Percentiles rank a stretch among this genome's conserved stretches.
Evolutionary conservation across 495 filamentous ascomycete species (phyloP).

Genomic region (Astrothelium macrocarpum): DNA sequence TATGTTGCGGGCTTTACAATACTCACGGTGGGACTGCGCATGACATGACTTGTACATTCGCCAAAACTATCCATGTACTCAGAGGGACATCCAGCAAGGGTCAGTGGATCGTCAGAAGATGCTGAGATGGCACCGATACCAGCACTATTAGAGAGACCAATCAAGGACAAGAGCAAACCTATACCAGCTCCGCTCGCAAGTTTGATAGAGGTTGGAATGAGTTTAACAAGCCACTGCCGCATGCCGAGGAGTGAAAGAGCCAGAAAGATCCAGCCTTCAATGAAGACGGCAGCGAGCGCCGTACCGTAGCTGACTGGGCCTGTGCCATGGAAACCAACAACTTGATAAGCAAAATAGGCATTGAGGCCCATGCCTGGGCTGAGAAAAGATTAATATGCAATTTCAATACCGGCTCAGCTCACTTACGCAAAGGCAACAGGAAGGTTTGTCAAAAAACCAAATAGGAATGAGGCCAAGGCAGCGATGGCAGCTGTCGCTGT

Average conservation of each 20-base stretch:
- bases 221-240: slow-evolving; percentile 72
- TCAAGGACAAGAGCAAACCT: slow-evolving; percentile 69
- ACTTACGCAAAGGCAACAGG: slow-evolving; percentile 57
- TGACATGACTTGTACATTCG: slow-evolving; percentile 49
- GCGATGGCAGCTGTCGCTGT: slow-evolving; percentile 74
- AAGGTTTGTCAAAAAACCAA: slow-evolving; percentile 65
- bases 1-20: not conserved
- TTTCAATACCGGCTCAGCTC: not conserved
- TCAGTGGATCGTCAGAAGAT: slow-evolving; percentile 46
- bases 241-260: slow-evolving; percentile 61
- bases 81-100: slow-evolving; percentile 56
- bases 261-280: slow-evolving; percentile 68
- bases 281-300: slow-evolving; percentile 71
- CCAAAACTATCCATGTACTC: slow-evolving; percentile 32
- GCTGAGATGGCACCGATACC: slow-evolving; percentile 67
- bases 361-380: slow-evolving; percentile 73
- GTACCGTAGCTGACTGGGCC: slow-evolving; percentile 58
- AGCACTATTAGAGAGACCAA: slow-evolving; percentile 68
- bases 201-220: slow-evolving; percentile 69
- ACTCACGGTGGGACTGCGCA: slow-evolving; percentile 53
- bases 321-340: slow-evolving; percentile 62
- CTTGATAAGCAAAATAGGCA: slow-evolving; percentile 74
- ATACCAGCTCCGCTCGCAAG: slow-evolving; percentile 76
- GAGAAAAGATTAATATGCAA: not conserved
- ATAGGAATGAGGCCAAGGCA: slow-evolving; percentile 57